Conservation (phyloP, 2,329 filamentous ascomycete genomes). For the Aureobasidium namibiae region DNA sequence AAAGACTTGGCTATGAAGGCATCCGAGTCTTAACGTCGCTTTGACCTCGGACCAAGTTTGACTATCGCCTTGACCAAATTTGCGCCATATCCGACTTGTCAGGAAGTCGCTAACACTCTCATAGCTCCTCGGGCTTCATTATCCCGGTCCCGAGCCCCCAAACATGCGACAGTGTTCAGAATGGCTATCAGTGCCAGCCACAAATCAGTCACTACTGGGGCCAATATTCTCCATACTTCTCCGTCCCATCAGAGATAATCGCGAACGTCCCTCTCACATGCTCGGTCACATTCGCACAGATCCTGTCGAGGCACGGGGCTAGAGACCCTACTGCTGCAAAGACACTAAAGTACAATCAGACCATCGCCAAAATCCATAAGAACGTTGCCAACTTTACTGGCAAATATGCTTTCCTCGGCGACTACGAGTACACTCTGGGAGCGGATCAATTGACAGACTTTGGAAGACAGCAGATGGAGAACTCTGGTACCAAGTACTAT, state of each 20-base stretch:
- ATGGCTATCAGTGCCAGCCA: constrained; percentile 55
- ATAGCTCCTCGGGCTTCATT: constrained; percentile 4
- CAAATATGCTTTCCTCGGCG: constrained; percentile 60
- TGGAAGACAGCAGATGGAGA: constrained; percentile 60
- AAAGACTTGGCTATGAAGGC: not conserved
- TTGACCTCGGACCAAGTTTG: not conserved
- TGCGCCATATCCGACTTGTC: not conserved
- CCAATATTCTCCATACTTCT: constrained; percentile 80
- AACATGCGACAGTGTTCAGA: constrained; percentile 14
- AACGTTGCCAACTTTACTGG: constrained; percentile 34
- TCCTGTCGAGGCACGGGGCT: constrained; percentile 78
- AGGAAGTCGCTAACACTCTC: not conserved
- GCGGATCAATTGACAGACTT: constrained; percentile 61
- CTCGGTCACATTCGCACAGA: constrained; percentile 67
- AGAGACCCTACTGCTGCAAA: constrained; percentile 68
- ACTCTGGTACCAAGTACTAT: constrained; percentile 71
- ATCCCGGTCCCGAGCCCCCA: constrained; percentile 8
- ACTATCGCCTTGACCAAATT: not conserved
- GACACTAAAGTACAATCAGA: constrained; percentile 52
- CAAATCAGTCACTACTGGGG: constrained; percentile 66
- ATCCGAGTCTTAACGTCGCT: not conserved
- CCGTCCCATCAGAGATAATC: constrained; percentile 59
- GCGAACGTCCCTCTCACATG: constrained; percentile 57
- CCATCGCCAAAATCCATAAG: constrained; percentile 59
- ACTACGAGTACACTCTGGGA: constrained; percentile 64